Base-by-base conservation (phyloP, 495 filamentous ascomycete genomes). In the Hyphodiscus hymeniophilus region DNA sequence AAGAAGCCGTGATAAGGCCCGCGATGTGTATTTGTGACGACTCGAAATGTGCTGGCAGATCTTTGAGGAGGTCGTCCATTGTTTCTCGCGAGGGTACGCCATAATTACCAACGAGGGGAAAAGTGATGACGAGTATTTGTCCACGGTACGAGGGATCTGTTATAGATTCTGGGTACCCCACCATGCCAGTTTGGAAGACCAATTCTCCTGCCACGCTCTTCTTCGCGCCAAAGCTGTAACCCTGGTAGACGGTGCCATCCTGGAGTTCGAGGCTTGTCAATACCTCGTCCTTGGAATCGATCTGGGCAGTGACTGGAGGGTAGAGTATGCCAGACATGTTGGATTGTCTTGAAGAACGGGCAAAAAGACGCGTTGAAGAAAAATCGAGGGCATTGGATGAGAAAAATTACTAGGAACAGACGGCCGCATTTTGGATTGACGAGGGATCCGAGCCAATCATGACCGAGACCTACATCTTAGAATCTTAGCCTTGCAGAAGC, bases 151-250 rank as follows among this genome's bases (percentile, higher is more conserved):
- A 94, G 50, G 89, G 89, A 58, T 95, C 89, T 42, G 89, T 95
- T 58, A 95, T 76, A 11, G 87, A 90, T 71, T 98, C 92, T 24
- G 92, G 90, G 62, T 98, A 98, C 51, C 92, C 92, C 47, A 98
- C 92, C 92, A 98, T 94, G 61, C 92, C 92, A 41, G 92, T 98
- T 74, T 98, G 92, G 71, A 98, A 98, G 66, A 98, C 92, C 62
- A 97, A 73, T 76, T 98, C 92, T 59, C 92, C 92, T 48, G 91
- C 83, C 57, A 92, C 79, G 62, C 84, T 94, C 74, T 87, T 92
- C 60, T 87, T 74, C 21, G 89, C 87, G 61, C 92, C 92, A 62
- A 96, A 98, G 73, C 89, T 95, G 69, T 87, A 85, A 45, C 92
- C 92, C 57, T 89, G 84, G 72, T 89, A 94, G 57, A 82, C 77